phyloP scores from a whole-genome alignment of 331 rosid genomes.

The Cucumis variabilis region DNA sequence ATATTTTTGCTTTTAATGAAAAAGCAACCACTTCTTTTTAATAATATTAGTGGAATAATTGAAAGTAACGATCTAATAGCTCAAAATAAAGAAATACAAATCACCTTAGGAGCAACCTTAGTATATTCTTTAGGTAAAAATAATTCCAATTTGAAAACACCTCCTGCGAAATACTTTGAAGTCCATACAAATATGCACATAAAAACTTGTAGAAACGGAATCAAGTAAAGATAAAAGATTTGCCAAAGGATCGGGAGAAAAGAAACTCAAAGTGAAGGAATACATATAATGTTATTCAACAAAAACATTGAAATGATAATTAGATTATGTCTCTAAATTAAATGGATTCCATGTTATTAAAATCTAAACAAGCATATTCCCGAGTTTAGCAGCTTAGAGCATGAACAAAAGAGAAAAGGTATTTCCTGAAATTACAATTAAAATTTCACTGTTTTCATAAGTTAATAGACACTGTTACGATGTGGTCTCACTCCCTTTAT shows the following conservation, averaged over 20 bases:
- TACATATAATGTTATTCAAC: not conserved
- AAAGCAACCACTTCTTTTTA: not conserved
- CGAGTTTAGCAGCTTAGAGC: not conserved
- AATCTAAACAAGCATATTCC: not conserved
- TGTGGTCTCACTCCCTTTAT: no score
- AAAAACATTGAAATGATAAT: not conserved
- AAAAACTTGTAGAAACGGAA: not conserved
- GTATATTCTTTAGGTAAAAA: constrained; percentile 99
- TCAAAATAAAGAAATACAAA: constrained; percentile 34
- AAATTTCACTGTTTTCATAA: not conserved
- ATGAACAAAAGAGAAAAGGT: not conserved
- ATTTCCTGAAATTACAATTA: not conserved
- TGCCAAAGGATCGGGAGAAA: not conserved
- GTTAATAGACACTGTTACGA: no score
- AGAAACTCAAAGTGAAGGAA: not conserved
- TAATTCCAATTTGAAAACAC: constrained; percentile 95
- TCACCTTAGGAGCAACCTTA: constrained; percentile 99
- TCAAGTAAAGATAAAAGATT: not conserved
- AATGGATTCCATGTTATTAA: not conserved
- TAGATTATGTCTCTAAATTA: not conserved
- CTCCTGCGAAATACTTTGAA: constrained; percentile 51
- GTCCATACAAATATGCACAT: not conserved
- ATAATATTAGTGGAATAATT: not conserved
- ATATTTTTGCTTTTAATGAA: not conserved
- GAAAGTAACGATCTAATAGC: not conserved